Evolutionary conservation across 192 early-diverging fungal genomes (phyloP).

Genomic region (Podila epicladia): DNA sequence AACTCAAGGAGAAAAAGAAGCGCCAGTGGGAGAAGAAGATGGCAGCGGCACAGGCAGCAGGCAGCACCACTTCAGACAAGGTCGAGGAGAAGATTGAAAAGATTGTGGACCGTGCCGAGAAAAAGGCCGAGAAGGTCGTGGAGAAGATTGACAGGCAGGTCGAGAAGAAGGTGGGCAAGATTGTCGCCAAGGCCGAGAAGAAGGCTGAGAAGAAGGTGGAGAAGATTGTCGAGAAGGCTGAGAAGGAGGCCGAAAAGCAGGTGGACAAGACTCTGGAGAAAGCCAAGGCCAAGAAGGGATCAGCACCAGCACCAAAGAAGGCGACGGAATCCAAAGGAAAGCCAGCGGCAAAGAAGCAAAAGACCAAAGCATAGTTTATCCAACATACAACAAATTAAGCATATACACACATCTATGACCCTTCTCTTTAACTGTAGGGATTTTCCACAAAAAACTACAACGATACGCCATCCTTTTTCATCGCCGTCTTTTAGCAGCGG

Average conservation of each 20-base stretch:
- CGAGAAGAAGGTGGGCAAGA: conserved; percentile 23
- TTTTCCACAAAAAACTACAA: too few species aligned
- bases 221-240: conserved; percentile 14
- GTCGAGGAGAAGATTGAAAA: conserved; percentile 16
- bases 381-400: neutral
- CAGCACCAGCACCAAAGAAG: neutral
- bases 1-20: conserved; percentile 53
- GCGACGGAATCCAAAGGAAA: conserved; percentile 8
- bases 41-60: conserved; percentile 23
- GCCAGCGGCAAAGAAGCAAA: conserved; percentile 40
- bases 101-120: conserved; percentile 25
- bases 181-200: conserved; percentile 9
- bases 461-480: too few species aligned
- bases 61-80: neutral
- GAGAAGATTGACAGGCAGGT: conserved; percentile 13
- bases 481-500: too few species aligned
- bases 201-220: conserved; percentile 12
- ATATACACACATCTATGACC: neutral
- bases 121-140: conserved; percentile 11
- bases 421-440: too few species aligned
- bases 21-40: conserved; percentile 47
- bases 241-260: conserved; percentile 8
- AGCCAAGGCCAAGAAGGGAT: conserved; percentile 6
- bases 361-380: conserved; percentile 22
- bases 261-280: conserved; percentile 4